Conservation (phyloP, 2,329 filamentous ascomycete genomes). For the Clonostachys solani region DNA sequence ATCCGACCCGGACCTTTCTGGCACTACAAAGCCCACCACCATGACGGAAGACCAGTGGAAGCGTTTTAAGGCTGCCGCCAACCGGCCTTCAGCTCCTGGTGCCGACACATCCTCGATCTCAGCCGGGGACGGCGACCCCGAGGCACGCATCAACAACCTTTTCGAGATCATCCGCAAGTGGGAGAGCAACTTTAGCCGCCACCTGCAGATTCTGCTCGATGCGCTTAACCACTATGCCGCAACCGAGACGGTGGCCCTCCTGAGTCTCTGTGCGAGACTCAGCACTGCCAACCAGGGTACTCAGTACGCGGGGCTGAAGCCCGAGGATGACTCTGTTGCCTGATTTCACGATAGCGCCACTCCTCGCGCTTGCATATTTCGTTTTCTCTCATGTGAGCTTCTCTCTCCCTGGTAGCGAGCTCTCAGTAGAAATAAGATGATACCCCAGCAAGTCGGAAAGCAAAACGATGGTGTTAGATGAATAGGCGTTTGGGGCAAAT, state of each 20-base stretch:
- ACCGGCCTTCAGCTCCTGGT: constrained; percentile 22
- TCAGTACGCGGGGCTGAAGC: constrained; percentile 54
- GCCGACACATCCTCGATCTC: constrained; percentile 29
- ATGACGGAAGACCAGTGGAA: constrained; percentile 60
- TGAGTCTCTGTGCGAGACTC: constrained; percentile 80
- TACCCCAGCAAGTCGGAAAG: no score
- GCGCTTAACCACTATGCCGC: constrained; percentile 96
- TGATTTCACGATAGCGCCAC: no score
- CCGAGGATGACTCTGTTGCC: constrained; percentile 45
- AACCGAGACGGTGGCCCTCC: constrained; percentile 90
- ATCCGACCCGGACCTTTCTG: constrained; percentile 73
- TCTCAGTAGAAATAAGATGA: no score
- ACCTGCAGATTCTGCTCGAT: constrained; percentile 90
- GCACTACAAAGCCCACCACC: constrained; percentile 50
- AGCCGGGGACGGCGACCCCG: constrained; percentile 29
- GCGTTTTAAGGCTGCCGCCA: constrained; percentile 45
- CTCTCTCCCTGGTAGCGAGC: no score
- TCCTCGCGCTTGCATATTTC: no score
- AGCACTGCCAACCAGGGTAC: constrained; percentile 78
- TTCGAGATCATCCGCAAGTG: constrained; percentile 87
- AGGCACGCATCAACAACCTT: constrained; percentile 64
- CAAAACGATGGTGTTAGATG: no score
- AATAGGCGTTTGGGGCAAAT: no score
- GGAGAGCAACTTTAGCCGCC: constrained; percentile 87
- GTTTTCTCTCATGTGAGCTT: no score